Base-by-base conservation (phyloP, 202 grass and related monocot species). In the Sporobolus alterniflorus region DNA sequence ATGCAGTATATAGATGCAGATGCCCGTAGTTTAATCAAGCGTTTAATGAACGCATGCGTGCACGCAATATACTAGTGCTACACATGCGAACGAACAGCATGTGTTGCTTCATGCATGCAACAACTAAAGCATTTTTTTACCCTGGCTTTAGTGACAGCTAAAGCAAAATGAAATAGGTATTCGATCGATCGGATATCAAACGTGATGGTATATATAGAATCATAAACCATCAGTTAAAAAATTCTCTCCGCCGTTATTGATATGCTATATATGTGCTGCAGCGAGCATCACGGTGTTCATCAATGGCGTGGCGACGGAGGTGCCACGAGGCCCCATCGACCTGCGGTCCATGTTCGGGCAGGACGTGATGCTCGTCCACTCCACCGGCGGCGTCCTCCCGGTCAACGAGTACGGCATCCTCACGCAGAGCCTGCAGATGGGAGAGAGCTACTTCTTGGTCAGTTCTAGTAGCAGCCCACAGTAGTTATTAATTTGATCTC, bases 401-500 rank as follows among this genome's bases (percentile, higher is more conserved):
- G 87, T 91, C 64, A 90, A 98, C 66, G 92, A 92, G 12, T 83
- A 90, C 21, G 96, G 96, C 49, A 57, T 91, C 74, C 90, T 98
- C 62, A 76, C 68, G 80, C 90, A 95, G 39, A 90, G 59, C 85
- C 83, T 98, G 85, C 96, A 95, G 81, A 95, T 98, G 90, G 96
- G 96, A 9, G 92, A 93, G 79, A 98, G 87, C 64, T 98, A 98
- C 80, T 93, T 90, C 89, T 17, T 92, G 96, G 96, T 98, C 54
- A 84, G 78, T 49, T 9, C 15, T 47, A 11, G 12, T 22, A 54
- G 51, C 3, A 46, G n/a, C n/a, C n/a, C n/a, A n/a, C n/a, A n/a
- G n/a, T n/a, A n/a, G n/a, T n/a, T n/a, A n/a, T n/a, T n/a, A n/a
- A n/a, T n/a, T n/a, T n/a, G n/a, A n/a, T n/a, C n/a, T n/a, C n/a